These are phyloP conservation scores for Phragmites australis DNA, from an alignment of 176 grass and related monocot genomes.

Conservation along the genomic window DNA sequence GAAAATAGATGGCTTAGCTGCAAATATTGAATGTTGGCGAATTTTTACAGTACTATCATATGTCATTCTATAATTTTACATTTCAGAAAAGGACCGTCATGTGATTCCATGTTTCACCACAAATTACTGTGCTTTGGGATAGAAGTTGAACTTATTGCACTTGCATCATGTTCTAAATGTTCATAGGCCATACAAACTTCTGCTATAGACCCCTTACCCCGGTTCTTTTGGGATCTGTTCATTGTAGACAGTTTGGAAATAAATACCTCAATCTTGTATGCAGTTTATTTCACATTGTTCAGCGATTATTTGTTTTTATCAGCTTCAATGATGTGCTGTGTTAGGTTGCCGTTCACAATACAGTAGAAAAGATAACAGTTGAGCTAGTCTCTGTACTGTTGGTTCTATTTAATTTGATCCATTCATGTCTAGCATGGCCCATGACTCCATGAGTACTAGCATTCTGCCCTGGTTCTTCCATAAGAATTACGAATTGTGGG, in stretches of 20 bases:
- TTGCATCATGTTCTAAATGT: background rate
- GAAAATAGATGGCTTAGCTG: background rate
- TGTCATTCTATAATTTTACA: background rate
- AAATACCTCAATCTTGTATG: background rate
- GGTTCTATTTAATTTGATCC: background rate
- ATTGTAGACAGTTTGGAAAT: background rate
- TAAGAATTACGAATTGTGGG: background rate
- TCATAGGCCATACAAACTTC: background rate
- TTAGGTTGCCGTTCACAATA: background rate
- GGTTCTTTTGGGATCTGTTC: background rate
- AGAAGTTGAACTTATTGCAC: background rate
- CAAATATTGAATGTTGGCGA: background rate
- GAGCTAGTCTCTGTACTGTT: background rate
- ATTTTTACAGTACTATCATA: background rate
- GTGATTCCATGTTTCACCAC: background rate
- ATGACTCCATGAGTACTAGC: background rate
- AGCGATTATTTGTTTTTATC: background rate
- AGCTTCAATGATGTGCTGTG: background rate
- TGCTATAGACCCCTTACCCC: background rate
- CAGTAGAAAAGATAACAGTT: background rate
- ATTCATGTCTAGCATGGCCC: background rate
- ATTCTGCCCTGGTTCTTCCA: background rate
- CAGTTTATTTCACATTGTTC: background rate
- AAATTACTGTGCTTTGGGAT: background rate
- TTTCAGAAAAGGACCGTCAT: background rate